Evolutionary conservation across 2,329 filamentous ascomycete genomes (phyloP).

Genomic region (Ophiocordyceps australis): DNA sequence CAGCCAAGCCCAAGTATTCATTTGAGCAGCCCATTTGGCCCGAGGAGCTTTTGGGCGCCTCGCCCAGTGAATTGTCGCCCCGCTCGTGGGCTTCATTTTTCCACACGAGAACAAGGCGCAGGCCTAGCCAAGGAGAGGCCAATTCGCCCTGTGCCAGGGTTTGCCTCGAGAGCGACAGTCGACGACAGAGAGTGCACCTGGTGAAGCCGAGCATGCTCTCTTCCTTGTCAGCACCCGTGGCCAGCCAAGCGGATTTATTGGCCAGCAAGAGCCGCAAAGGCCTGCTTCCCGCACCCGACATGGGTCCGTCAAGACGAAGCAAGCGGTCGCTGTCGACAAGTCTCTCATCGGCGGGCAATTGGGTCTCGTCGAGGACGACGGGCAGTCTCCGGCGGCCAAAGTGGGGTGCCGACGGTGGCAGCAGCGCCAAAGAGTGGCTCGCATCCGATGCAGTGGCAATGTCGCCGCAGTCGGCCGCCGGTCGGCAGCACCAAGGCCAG

Average conservation of each 20-base stretch:
- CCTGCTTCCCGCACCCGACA: constrained; percentile 12
- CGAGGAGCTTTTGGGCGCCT: constrained; percentile 10
- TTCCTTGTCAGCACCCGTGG: constrained; percentile 7
- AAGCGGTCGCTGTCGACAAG: constrained; percentile 41
- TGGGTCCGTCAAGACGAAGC: constrained; percentile 21
- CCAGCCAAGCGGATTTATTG: constrained; percentile 7
- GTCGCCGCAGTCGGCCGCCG: constrained; percentile 9
- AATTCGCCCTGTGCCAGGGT: too few species aligned
- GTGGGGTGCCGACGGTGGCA: constrained; percentile 19
- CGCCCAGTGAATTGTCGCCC: constrained; percentile 7
- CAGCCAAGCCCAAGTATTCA: constrained; percentile 12
- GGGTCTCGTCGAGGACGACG: constrained; percentile 33
- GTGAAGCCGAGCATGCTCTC: constrained; percentile 19
- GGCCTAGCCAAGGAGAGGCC: too few species aligned
- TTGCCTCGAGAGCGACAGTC: constrained; percentile 5
- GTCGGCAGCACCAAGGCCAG: constrained; percentile 3
- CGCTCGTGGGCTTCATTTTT: constrained; percentile 37
- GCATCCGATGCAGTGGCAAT: constrained; percentile 30
- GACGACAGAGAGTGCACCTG: constrained; percentile 12
- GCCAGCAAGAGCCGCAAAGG: constrained; percentile 3
- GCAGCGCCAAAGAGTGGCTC: constrained; percentile 27
- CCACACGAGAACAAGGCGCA: constrained; percentile 24
- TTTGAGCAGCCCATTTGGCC: constrained; percentile 15
- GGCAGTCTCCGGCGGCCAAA: constrained; percentile 39
- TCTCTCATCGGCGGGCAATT: constrained; percentile 35